These are phyloP conservation scores for Mycena kentingensis DNA, from an alignment of 768 basidiomycete genomes.

Conservation along the genomic window DNA sequence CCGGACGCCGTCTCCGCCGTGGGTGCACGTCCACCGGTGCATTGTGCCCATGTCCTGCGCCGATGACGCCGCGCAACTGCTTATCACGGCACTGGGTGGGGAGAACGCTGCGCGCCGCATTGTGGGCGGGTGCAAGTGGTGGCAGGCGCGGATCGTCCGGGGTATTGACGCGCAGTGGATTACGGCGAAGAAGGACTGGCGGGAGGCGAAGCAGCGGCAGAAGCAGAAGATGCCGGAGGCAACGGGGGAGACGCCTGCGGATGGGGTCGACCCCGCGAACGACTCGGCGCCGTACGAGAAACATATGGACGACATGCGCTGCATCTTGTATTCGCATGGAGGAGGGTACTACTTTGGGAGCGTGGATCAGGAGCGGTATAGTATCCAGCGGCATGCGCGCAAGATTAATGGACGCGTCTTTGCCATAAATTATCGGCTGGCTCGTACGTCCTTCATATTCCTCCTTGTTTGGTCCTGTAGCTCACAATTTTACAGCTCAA, in stretches of 20 bases:
- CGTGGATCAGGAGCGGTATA: constrained; percentile 77
- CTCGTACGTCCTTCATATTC: no score
- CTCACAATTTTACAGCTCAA: no score
- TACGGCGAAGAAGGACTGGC: constrained; percentile 80
- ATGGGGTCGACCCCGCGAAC: constrained; percentile 24
- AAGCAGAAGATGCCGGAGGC: constrained; percentile 44
- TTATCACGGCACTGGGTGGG: constrained; percentile 85
- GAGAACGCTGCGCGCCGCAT: constrained; percentile 66
- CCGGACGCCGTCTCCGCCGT: constrained; percentile 82
- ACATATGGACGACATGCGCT: constrained; percentile 82
- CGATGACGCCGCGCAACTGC: constrained; percentile 67
- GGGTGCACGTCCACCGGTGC: constrained; percentile 72
- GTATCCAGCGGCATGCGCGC: constrained; percentile 81
- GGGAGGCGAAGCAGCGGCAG: constrained; percentile 59
- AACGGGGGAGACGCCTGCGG: constrained; percentile 19
- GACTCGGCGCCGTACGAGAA: constrained; percentile 52
- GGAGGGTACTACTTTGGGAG: constrained; percentile 90
- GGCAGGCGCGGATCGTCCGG: constrained; percentile 90
- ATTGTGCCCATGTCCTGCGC: constrained; percentile 76
- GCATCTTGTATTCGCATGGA: constrained; percentile 81
- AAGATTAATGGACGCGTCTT: constrained; percentile 93
- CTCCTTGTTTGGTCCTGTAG: no score
- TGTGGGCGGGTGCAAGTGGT: constrained; percentile 94
- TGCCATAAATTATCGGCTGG: constrained; percentile 80
- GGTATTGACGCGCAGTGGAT: constrained; percentile 92